A percentile compares a stretch with the other conserved stretches of the same genome.
phyloP scores from a whole-genome alignment of 179 eudicot species.

The Silene vulgaris region DNA sequence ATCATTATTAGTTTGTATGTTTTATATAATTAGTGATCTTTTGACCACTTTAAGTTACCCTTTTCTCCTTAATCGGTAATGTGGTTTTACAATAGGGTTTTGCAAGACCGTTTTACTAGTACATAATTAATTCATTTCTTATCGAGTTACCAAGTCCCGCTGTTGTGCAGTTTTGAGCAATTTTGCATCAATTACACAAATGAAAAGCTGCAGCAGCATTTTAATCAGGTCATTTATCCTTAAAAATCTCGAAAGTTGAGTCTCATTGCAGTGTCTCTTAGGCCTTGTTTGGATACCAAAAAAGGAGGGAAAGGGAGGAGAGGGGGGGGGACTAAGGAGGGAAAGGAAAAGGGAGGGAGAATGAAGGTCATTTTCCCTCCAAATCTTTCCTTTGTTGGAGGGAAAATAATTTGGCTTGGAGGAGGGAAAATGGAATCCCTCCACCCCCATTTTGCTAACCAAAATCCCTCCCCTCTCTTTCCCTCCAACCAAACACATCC shows the following conservation, averaged over 20 bases:
- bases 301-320: too few species aligned
- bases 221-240: constrained; percentile 51
- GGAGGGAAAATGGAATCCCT: too few species aligned
- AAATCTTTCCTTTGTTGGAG: too few species aligned
- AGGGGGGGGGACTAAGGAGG: too few species aligned
- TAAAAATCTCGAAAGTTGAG: background rate
- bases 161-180: constrained; percentile 64
- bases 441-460: too few species aligned
- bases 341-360: too few species aligned
- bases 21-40: background rate
- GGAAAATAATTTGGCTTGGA: too few species aligned
- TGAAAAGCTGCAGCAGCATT: constrained; percentile 83
- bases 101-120: background rate
- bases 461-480: too few species aligned
- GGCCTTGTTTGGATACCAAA: too few species aligned
- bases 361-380: too few species aligned
- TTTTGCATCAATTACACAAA: constrained; percentile 79
- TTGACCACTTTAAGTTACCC: background rate
- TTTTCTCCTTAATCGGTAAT: background rate
- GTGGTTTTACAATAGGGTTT: background rate
- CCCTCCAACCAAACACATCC: too few species aligned
- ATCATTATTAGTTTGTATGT: background rate
- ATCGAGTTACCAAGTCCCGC: constrained; percentile 21
- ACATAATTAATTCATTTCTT: background rate
- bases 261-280: background rate